Base-by-base conservation (phyloP, 495 filamentous ascomycete genomes). In the Talaromyces borbonicus region DNA sequence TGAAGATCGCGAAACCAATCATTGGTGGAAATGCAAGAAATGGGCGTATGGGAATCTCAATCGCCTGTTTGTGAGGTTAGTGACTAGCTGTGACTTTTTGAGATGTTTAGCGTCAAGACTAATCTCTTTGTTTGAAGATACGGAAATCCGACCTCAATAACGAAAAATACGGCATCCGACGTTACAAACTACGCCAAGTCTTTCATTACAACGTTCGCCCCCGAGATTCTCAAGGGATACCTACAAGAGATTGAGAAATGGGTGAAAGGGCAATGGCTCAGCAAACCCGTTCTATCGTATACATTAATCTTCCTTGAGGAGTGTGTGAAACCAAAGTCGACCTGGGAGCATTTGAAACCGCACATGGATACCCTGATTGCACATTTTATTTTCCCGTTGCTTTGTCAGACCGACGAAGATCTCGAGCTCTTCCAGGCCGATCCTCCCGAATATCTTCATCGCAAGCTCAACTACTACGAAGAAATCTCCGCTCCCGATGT, bases 1-100 rank as follows among this genome's bases (percentile, higher is more conserved):
- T 32, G 79, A 86, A 15, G 93, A 97, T 56, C 78, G 93, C 22
- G 93, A 95, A 60, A 73, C 78, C 45, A 89, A 95, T 59, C 87
- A 95, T 59, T 98, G 92, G 90, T 98, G 92, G 90, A 98, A 97
- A 74, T 85, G 88, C 43, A 98, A 97, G 83, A 98, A 97, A 65
- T 97, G 92, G 93, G 83, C 90, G 5, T 97, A 96, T 61, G 90
- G 87, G 52, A 97, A 96, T 65, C 69, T 98, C 46, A 98, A 98
- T 63, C 77, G 92, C 51, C 77, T 97, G 8, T 98, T 90, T 61
- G 90, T 95, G 48, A 77, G 90, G 85, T 90, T 71, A 35, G 77
- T 50, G n/a, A 39, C 8, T 58, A 33, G 27, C 40, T 33, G 20
- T 23, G 43, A 11, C 25, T 32, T 38, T 15, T 40, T 24, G 32